phyloP scores from a whole-genome alignment of 257 asterid species.

The Agastache rugosa region DNA sequence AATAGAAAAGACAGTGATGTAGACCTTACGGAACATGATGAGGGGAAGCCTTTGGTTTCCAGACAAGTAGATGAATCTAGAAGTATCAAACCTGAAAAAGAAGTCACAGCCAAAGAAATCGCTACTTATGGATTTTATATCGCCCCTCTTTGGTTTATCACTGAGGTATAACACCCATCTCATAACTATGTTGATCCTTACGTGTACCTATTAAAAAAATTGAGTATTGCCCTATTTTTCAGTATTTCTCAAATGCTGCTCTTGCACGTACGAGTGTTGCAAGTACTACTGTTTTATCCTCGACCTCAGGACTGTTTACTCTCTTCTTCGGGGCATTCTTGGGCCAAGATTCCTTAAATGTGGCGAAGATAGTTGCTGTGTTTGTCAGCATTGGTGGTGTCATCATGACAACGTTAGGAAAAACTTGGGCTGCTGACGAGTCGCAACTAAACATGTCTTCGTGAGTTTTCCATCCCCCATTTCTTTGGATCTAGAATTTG shows the following conservation, averaged over 20 bases:
- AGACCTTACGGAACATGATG: conserved; percentile 64
- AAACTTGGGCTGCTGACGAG: conserved; percentile 98
- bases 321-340: conserved; percentile 87
- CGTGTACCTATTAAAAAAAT: no score
- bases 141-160: conserved; percentile 97
- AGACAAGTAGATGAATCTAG: conserved; percentile 48
- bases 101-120: conserved; percentile 73
- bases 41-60: conserved; percentile 69
- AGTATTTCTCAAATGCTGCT: conserved; percentile 97
- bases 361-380: conserved; percentile 85
- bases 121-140: conserved; percentile 88
- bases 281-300: conserved; percentile 94
- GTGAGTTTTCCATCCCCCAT: conserved; percentile 53
- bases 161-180: conserved; percentile 64
- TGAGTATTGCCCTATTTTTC: conserved; percentile 41
- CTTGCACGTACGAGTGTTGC: conserved; percentile 99
- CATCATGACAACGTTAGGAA: conserved; percentile 91
- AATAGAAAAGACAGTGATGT: conserved; percentile 65
- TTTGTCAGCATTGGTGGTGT: conserved; percentile 94
- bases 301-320: conserved; percentile 96
- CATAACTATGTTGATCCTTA: conserved; percentile 18
- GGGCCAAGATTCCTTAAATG: conserved; percentile 89
- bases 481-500: conserved; percentile 19
- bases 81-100: conserved; percentile 51
- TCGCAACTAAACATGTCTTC: conserved; percentile 58